A percentile compares a stretch with the other conserved stretches of the same genome.
These are phyloP conservation scores for Chaetomium globosum DNA, from an alignment of 2,329 filamentous ascomycete genomes.

Conservation along the genomic window DNA sequence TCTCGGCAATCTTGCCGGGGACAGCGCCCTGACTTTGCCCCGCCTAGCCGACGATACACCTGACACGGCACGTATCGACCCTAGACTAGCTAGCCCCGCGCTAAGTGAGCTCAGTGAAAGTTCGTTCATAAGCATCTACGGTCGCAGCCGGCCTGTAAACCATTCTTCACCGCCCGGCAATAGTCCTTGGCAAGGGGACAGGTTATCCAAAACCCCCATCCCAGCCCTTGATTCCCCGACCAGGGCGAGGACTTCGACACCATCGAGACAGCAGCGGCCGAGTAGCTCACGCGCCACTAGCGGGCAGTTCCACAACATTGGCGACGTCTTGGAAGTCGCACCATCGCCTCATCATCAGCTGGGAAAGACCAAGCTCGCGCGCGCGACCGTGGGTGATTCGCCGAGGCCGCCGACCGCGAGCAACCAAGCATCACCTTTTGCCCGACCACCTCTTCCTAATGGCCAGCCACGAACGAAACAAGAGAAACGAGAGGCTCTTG, in stretches of 20 bases:
- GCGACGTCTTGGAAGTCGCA: conserved; percentile 48
- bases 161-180: conserved; percentile 38
- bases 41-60: conserved; percentile 49
- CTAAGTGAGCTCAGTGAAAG: conserved; percentile 68
- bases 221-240: conserved; percentile 25
- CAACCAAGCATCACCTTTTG: conserved; percentile 34
- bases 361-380: conserved; percentile 48
- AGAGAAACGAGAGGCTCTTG: conserved; percentile 53
- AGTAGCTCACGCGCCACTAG: conserved; percentile 42
- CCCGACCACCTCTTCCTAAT: conserved; percentile 31
- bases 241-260: conserved; percentile 28
- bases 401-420: conserved; percentile 39
- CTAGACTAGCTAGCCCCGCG: conserved; percentile 59
- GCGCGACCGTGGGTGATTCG: conserved; percentile 38
- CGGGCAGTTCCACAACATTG: conserved; percentile 50
- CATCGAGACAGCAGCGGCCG: conserved; percentile 35
- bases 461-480: conserved; percentile 44
- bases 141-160: conserved; percentile 45
- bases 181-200: conserved; percentile 29
- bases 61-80: conserved; percentile 42
- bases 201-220: conserved; percentile 26
- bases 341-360: conserved; percentile 55
- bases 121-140: conserved; percentile 68
- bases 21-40: conserved; percentile 55
- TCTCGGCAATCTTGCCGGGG: conserved; percentile 47